Evolutionary conservation across 225 moss, liverwort and hornwort species (phyloP).

Genomic region (Rhytidiadelphus loreus): DNA sequence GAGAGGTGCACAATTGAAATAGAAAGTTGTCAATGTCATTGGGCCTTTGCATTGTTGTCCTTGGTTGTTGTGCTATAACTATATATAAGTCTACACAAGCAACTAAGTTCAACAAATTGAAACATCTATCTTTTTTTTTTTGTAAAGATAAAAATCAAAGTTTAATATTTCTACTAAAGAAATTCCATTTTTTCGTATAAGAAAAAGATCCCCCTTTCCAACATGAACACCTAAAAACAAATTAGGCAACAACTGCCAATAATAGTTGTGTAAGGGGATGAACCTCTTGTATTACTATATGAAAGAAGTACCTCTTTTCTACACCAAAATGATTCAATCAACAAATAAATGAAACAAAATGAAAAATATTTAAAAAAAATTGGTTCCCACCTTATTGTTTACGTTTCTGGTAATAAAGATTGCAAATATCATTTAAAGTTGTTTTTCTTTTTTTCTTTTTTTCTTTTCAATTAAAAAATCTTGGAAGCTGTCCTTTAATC

Average conservation of each 20-base stretch:
- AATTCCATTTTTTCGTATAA: neutral
- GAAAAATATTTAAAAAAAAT: neutral
- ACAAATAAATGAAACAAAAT: neutral
- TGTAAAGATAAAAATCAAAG: neutral
- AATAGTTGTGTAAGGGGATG: neutral
- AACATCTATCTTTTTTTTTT: neutral
- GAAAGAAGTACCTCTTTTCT: neutral
- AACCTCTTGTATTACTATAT: no score
- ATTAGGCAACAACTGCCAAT: rapidly evolving
- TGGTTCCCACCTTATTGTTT: rapidly evolving
- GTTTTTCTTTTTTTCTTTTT: rapidly evolving
- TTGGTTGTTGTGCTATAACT: neutral
- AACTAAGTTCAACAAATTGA: neutral
- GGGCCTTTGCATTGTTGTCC: rapidly evolving
- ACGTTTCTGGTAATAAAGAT: rapidly evolving
- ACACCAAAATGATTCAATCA: neutral
- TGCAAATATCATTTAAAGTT: neutral
- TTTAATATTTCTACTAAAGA: no score
- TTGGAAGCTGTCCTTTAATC: rapidly evolving
- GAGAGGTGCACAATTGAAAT: rapidly evolving
- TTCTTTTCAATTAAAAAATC: rapidly evolving
- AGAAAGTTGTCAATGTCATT: neutral
- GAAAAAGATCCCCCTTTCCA: neutral
- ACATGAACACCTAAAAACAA: neutral
- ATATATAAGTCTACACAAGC: neutral